A percentile compares a stretch with the other conserved stretches of the same genome.
Conservation (phyloP, 306 rosid genomes). For the Delonix regia region DNA sequence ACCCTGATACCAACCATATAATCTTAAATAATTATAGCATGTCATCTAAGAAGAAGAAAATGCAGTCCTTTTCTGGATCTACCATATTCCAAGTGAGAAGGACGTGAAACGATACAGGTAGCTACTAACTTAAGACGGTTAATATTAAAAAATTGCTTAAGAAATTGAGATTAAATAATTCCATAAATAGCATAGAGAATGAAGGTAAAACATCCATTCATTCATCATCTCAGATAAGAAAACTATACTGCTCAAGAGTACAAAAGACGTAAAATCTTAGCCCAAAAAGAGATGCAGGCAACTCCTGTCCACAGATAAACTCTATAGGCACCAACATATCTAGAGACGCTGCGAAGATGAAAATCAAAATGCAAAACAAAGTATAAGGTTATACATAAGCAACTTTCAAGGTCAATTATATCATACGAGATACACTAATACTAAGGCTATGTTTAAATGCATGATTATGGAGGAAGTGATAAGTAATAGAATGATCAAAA, state of each 20-base stretch:
- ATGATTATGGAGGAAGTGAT: no score
- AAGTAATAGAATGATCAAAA: no score
- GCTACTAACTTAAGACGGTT: background rate
- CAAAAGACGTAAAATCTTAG: background rate
- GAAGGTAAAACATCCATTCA: background rate
- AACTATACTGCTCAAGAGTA: background rate
- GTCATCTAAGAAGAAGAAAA: no score
- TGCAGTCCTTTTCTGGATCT: no score
- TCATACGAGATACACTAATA: no score
- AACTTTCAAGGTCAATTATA: background rate
- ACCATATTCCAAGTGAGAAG: background rate
- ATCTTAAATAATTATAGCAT: no score
- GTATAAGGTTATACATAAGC: background rate
- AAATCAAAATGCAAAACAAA: background rate
- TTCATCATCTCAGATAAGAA: background rate
- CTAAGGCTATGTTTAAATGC: no score
- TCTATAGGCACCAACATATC: background rate
- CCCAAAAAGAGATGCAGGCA: background rate
- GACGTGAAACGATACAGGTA: background rate
- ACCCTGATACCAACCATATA: no score
- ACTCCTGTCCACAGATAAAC: background rate
- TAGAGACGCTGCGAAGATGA: background rate
- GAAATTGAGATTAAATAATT: background rate
- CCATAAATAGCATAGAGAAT: background rate
- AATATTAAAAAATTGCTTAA: background rate